Evolutionary conservation across 2,329 filamentous ascomycete genomes (phyloP).

Genomic region (Curvularia sp.): DNA sequence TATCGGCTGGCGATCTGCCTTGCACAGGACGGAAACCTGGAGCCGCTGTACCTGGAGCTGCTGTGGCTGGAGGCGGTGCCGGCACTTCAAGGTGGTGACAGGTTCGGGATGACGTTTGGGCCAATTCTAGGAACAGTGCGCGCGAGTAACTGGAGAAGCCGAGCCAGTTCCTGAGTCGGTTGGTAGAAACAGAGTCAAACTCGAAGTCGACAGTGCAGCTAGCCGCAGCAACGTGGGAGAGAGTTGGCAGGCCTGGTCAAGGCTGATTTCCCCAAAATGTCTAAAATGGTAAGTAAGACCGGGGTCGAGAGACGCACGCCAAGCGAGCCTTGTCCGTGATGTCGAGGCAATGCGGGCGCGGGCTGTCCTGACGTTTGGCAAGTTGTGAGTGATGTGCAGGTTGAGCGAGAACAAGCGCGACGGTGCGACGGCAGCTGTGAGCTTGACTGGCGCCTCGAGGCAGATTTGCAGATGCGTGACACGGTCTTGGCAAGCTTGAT

Average conservation of each 20-base stretch:
- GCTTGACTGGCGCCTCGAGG: slow-evolving; percentile 45
- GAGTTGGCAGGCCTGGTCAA: slow-evolving; percentile 46
- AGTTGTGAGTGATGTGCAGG: slow-evolving; percentile 26
- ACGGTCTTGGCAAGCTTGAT: slow-evolving; percentile 39
- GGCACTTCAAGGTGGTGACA: slow-evolving; percentile 36
- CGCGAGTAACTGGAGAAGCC: slow-evolving; percentile 30
- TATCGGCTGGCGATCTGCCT: slow-evolving; percentile 44
- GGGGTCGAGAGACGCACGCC: slow-evolving; percentile 39
- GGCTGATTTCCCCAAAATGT: slow-evolving; percentile 43
- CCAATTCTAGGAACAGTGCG: slow-evolving; percentile 32
- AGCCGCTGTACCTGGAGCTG: slow-evolving; percentile 40
- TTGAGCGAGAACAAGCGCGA: slow-evolving; percentile 39
- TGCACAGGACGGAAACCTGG: slow-evolving; percentile 35
- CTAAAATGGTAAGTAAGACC: slow-evolving; percentile 33
- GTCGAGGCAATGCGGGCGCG: slow-evolving; percentile 28
- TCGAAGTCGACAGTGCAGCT: slow-evolving; percentile 33
- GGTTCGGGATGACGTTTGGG: slow-evolving; percentile 34
- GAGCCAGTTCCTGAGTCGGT: slow-evolving; percentile 27
- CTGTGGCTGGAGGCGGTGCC: slow-evolving; percentile 46
- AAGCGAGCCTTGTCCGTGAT: slow-evolving; percentile 32
- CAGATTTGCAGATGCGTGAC: slow-evolving; percentile 47
- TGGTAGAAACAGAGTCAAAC: slow-evolving; percentile 34
- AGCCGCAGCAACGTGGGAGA: slow-evolving; percentile 43
- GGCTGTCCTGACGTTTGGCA: slow-evolving; percentile 26
- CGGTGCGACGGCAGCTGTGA: slow-evolving; percentile 38